Conservation (phyloP, 176 grass and related monocot species). For the Eremochloa ophiuroides region DNA sequence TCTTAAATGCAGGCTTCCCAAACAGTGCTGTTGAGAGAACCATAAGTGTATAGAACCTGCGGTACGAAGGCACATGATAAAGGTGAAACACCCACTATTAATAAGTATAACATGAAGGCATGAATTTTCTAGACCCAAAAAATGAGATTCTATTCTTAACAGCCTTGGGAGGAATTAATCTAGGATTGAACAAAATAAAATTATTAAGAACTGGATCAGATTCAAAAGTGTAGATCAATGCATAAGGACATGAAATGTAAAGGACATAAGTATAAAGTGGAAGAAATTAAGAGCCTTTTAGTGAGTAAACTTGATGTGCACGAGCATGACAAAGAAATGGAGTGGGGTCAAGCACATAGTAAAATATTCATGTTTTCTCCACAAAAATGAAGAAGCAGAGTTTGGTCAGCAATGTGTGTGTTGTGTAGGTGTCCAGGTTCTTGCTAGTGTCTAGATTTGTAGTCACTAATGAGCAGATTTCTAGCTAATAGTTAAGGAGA, state of each 20-base stretch:
- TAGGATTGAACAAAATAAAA: not conserved
- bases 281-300: not conserved
- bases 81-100: slow-evolving; percentile 2
- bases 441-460: not conserved
- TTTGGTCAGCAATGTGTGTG: not conserved
- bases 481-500: not conserved
- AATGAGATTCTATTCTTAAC: not conserved
- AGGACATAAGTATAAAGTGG: not conserved
- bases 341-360: not conserved
- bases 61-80: slow-evolving; percentile 18
- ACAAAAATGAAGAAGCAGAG: not conserved
- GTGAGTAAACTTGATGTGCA: not conserved
- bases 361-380: not conserved
- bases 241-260: not conserved
- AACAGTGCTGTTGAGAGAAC: slow-evolving; percentile 93
- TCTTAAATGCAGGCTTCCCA: slow-evolving; percentile 98
- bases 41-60: slow-evolving; percentile 99
- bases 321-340: not conserved
- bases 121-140: not conserved
- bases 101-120: not conserved
- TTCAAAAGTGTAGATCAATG: not conserved
- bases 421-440: not conserved
- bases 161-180: not conserved
- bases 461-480: not conserved
- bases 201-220: not conserved